Conservation (phyloP, 805 yeast species). For the Wickerhamiella azyma region DNA sequence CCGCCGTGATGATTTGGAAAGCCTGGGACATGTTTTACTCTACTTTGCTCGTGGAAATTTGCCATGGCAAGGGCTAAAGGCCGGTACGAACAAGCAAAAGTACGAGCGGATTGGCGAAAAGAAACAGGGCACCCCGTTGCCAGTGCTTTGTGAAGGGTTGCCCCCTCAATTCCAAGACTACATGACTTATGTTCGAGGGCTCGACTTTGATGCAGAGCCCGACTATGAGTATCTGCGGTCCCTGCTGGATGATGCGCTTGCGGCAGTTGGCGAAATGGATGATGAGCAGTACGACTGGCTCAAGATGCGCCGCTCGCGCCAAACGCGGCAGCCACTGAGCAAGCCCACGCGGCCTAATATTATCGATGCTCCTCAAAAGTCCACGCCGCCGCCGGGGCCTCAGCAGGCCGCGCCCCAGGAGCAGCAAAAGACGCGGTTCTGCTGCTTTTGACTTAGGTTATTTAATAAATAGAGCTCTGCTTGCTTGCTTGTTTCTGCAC, state of each 20-base stretch:
- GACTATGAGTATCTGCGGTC: slow-evolving; percentile 79
- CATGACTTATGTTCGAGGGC: slow-evolving; percentile 71
- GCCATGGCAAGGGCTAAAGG: slow-evolving; percentile 99
- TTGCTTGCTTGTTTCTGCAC: too few species aligned
- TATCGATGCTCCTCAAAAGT: slow-evolving; percentile 4
- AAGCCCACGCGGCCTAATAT: slow-evolving; percentile 9
- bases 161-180: slow-evolving; percentile 92
- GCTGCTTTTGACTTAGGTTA: slow-evolving; percentile 6
- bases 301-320: slow-evolving; percentile 30
- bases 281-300: slow-evolving; percentile 98
- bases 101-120: slow-evolving; percentile 96
- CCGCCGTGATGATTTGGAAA: slow-evolving; percentile 92
- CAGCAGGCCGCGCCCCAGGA: not conserved
- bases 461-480: not conserved
- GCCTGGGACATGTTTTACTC: slow-evolving; percentile 91
- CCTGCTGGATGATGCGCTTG: slow-evolving; percentile 64
- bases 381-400: not conserved
- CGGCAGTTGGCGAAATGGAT: slow-evolving; percentile 50
- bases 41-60: slow-evolving; percentile 86
- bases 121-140: slow-evolving; percentile 77
- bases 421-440: not conserved
- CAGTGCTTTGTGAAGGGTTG: slow-evolving; percentile 73
- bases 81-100: slow-evolving; percentile 94
- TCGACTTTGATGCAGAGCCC: slow-evolving; percentile 87
- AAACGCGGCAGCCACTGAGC: slow-evolving; percentile 3